Evolutionary conservation across 1,284 basidiomycete genomes (phyloP).

Genomic region (Earliella scabrosa): DNA sequence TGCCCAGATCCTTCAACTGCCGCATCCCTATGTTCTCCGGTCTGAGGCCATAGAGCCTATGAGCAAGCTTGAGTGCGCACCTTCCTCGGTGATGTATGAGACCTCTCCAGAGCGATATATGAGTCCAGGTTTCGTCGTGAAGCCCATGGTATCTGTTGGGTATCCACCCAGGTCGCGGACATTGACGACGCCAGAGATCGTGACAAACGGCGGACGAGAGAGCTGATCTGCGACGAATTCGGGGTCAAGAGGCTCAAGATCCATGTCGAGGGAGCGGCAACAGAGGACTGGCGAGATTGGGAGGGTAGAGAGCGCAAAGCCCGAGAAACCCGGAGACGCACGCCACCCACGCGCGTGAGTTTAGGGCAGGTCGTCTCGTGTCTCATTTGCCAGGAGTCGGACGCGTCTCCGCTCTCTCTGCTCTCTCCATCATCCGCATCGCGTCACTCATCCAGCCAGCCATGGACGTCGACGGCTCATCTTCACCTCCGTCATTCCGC

Average conservation of each 20-base stretch:
- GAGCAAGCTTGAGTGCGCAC: conserved; percentile 36
- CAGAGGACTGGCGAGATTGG: neutral
- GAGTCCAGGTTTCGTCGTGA: conserved; percentile 57
- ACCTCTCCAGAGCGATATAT: conserved; percentile 73
- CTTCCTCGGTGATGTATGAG: conserved; percentile 67
- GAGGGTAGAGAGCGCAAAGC: neutral
- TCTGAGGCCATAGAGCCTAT: conserved; percentile 2
- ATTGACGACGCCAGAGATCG: conserved; percentile 71
- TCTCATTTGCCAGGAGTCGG: conserved; percentile 33
- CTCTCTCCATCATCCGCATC: conserved; percentile 30
- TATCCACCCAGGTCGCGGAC: conserved; percentile 72
- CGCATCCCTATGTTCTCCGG: conserved; percentile 49
- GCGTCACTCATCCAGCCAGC: neutral
- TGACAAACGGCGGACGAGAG: conserved; percentile 68
- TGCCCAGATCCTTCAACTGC: conserved; percentile 60
- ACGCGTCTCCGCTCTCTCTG: conserved; percentile 9
- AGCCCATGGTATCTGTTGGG: conserved; percentile 48
- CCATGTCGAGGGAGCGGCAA: conserved; percentile 22
- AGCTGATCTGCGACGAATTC: conserved; percentile 62
- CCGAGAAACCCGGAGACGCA: neutral
- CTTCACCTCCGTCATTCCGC: conserved; percentile 44
- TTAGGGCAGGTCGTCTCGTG: conserved; percentile 52
- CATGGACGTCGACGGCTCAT: conserved; percentile 49
- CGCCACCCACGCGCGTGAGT: conserved; percentile 30
- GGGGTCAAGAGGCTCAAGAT: conserved; percentile 66